Base-by-base conservation (phyloP, 495 filamentous ascomycete species). In the Tuber magnatum region DNA sequence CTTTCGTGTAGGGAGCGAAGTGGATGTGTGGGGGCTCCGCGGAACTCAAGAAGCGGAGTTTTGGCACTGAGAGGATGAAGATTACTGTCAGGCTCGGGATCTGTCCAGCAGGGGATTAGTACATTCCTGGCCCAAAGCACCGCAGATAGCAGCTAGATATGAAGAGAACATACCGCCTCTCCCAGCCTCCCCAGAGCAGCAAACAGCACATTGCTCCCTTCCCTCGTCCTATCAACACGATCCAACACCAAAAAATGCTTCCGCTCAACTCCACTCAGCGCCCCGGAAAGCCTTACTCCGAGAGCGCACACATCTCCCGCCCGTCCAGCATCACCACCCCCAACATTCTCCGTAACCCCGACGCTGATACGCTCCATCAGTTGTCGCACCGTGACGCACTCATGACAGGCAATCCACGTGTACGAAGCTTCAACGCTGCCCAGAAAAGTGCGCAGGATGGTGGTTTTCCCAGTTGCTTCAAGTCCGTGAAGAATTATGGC, bases 351-450 rank as follows among this genome's bases (percentile, higher is more conserved):
- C 75, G 88, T 83, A 76, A 91, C 85, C 39, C 84, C 84, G 4
- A 84, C 85, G 12, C 90, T 83, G 1, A 88, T 89, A 40, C 86
- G 87, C 81, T 94, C 92, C 48, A 96, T 90, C 10, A 99, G 85
- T 84, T 99, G 95, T 41, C 95, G 90, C 0, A 89, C 90, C 0
- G 94, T 97, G 71, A 99, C 92, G 81, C 93, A 97, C 86, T 98
- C 94, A 71, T 87, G 84, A 48, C 90, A 94, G 75, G 89, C 90
- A 71, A 97, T 85, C 74, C 97, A 88, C 44, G 92, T 90, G 80
- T 92, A 90, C 56, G 86, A 86, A 39, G 91, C 83, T 9, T 48
- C 72, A 39, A 88, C 85, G 6, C 81, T 78, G 40, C 87, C 81
- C 3, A 97, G 88, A 28, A 95, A 85, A 14, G 87, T 85, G 65